A percentile compares a stretch with the other conserved stretches of the same genome.
These are phyloP conservation scores for Grosmannia clavigera DNA, from an alignment of 2,329 filamentous ascomycete species.

Conservation along the genomic window DNA sequence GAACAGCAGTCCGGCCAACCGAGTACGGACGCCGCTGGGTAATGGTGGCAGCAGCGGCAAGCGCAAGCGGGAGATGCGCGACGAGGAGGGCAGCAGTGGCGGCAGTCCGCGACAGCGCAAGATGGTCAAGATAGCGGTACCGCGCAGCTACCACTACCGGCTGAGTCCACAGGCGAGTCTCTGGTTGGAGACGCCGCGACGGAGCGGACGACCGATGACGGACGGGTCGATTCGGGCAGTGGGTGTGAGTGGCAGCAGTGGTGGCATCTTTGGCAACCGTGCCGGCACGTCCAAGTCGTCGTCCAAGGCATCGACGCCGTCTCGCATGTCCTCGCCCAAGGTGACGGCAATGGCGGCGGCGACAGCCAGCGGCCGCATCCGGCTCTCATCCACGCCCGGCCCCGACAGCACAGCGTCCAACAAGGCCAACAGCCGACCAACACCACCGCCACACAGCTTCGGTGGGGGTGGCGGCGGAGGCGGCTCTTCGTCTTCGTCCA, in stretches of 20 bases:
- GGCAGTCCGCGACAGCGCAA: constrained; percentile 14
- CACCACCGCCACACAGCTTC: background rate
- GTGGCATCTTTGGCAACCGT: background rate
- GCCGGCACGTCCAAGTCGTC: background rate
- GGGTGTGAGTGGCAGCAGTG: background rate
- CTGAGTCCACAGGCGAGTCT: constrained; percentile 8
- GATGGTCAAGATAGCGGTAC: constrained; percentile 11
- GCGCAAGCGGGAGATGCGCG: constrained; percentile 18
- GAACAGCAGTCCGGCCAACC: background rate
- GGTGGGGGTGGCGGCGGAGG: too few species aligned
- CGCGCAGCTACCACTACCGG: constrained; percentile 5
- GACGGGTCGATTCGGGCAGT: constrained; percentile 2
- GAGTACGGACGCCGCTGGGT: background rate
- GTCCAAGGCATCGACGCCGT: background rate
- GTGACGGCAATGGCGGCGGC: background rate
- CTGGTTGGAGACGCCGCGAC: constrained; percentile 8
- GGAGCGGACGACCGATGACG: background rate
- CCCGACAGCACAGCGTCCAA: background rate
- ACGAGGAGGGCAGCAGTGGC: constrained; percentile 5
- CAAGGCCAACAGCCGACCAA: background rate
- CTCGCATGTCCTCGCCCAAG: background rate
- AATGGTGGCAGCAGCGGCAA: constrained; percentile 8
- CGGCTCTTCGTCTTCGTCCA: background rate
- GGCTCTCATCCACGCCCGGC: background rate
- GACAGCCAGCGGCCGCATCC: background rate